Conservation (phyloP, 1,139 yeast species). For the Sugiyamaella novakii region DNA sequence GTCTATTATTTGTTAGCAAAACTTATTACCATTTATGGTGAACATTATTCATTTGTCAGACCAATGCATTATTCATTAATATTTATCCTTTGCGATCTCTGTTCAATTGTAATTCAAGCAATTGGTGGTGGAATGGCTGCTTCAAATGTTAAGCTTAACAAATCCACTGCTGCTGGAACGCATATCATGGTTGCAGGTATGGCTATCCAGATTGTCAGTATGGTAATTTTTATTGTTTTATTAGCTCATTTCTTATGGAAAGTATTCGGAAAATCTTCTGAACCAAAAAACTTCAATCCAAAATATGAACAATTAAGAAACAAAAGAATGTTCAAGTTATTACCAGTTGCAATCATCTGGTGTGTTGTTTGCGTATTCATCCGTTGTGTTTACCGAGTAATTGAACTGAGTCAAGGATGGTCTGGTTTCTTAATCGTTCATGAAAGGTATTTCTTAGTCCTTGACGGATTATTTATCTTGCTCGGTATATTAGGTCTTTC, state of each 20-base stretch:
- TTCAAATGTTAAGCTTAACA: conserved; percentile 39
- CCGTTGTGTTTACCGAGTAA: conserved; percentile 79
- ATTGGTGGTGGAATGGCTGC: conserved; percentile 71
- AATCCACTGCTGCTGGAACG: conserved; percentile 56
- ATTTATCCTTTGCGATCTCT: conserved; percentile 66
- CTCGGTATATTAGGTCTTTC: conserved; percentile 51
- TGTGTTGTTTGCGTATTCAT: conserved; percentile 63
- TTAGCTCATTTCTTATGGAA: conserved; percentile 57
- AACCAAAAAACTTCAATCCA: conserved; percentile 42
- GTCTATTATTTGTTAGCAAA: conserved; percentile 77
- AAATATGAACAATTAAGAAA: conserved; percentile 49
- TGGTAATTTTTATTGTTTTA: conserved; percentile 61
- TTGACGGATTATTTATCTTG: conserved; percentile 74
- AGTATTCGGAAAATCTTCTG: conserved; percentile 43
- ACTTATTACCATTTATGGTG: conserved; percentile 68
- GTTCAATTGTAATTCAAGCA: conserved; percentile 75
- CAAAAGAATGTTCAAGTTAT: conserved; percentile 42
- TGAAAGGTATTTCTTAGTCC: conserved; percentile 72
- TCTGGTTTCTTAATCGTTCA: conserved; percentile 64
- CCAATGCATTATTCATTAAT: conserved; percentile 78
- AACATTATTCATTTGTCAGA: conserved; percentile 58
- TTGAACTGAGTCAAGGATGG: conserved; percentile 81
- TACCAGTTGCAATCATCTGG: conserved; percentile 40
- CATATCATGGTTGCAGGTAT: conserved; percentile 83
- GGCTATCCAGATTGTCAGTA: conserved; percentile 73